Conservation (phyloP, 345 rosid species). For the Dipteronia sinensis region DNA sequence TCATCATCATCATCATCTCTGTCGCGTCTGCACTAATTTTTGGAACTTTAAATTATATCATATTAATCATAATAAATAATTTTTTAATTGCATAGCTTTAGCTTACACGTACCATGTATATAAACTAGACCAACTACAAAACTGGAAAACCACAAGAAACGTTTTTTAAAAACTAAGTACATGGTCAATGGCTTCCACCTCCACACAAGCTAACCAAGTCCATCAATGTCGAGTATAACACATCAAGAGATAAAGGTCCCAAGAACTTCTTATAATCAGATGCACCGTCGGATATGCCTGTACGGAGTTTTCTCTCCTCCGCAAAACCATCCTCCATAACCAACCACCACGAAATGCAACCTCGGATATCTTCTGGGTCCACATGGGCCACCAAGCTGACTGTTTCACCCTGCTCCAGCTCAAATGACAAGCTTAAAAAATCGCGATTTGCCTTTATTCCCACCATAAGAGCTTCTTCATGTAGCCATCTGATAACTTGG, state of each 20-base stretch:
- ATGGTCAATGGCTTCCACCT: slow-evolving; percentile 36
- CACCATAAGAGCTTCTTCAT: slow-evolving; percentile 80
- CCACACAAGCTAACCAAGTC: slow-evolving; percentile 77
- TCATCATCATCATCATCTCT: no score
- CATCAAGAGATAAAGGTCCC: slow-evolving; percentile 77
- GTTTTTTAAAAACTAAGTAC: background rate
- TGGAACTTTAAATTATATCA: background rate
- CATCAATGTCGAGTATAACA: slow-evolving; percentile 67
- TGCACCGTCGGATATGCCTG: slow-evolving; percentile 40
- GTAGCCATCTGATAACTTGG: slow-evolving; percentile 94
- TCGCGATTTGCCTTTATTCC: slow-evolving; percentile 80
- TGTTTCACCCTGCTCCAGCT: slow-evolving; percentile 82
- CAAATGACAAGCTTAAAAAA: slow-evolving; percentile 70
- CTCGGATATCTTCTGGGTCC: slow-evolving; percentile 64
- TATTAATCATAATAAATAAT: no score
- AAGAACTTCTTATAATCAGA: slow-evolving; percentile 66
- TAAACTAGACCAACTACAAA: background rate
- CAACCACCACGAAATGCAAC: slow-evolving; percentile 94
- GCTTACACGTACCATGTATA: background rate
- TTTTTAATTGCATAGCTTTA: no score
- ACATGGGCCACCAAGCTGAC: slow-evolving; percentile 87
- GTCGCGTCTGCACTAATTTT: no score
- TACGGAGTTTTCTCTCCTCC: slow-evolving; percentile 52
- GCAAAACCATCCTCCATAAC: slow-evolving; percentile 77
- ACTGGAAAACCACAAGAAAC: background rate